Conservation (phyloP, 768 basidiomycete genomes). For the Dacryopinax primogenitus region DNA sequence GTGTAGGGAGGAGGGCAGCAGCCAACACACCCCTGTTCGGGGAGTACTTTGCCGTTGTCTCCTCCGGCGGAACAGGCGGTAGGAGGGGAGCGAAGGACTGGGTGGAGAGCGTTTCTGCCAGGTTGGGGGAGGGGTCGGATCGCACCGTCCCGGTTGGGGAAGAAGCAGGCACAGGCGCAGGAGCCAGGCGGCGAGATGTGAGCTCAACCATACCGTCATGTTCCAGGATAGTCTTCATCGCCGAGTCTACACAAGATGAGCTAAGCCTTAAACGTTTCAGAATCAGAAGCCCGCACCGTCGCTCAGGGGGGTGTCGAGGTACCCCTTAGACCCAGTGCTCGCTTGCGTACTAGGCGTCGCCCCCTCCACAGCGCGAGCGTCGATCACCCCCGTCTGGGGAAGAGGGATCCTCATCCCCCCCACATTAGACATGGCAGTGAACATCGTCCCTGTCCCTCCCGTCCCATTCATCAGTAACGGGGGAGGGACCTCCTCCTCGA, state of each 20-base stretch:
- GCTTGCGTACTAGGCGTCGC: conserved; percentile 1
- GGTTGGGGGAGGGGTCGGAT: neutral
- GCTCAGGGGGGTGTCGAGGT: neutral
- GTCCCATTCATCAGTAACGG: neutral
- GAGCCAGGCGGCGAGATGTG: neutral
- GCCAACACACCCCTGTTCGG: neutral
- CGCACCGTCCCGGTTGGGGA: neutral
- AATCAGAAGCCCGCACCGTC: neutral
- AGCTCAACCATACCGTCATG: conserved; percentile 6
- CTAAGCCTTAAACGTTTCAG: neutral
- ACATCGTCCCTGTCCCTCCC: neutral
- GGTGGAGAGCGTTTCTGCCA: neutral
- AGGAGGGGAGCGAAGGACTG: neutral
- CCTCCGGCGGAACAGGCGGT: neutral
- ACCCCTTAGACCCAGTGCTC: neutral
- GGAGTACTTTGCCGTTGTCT: neutral
- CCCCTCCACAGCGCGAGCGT: neutral
- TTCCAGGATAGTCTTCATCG: conserved; percentile 3
- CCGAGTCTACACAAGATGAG: neutral
- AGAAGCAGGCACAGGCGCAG: neutral
- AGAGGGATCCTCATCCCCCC: neutral
- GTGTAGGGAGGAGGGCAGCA: neutral
- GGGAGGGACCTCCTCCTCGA: too few species aligned
- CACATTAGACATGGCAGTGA: neutral
- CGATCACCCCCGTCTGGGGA: neutral